Conservation (phyloP, 2,329 filamentous ascomycete species). For the Aspergillus ruber region DNA sequence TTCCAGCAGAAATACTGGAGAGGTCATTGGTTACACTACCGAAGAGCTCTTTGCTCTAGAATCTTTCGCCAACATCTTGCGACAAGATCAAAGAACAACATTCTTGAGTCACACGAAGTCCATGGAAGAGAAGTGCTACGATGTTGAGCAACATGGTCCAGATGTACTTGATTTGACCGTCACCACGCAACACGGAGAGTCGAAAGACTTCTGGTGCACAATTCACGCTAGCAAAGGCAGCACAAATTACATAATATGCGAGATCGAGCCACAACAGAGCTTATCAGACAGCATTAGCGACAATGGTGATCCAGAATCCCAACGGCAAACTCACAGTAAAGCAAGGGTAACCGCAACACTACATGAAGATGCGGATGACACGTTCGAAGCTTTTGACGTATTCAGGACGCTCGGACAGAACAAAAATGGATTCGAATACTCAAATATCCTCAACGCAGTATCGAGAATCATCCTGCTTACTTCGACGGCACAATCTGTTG, state of each 20-base stretch:
- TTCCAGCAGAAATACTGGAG: constrained; percentile 70
- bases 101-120: constrained; percentile 78
- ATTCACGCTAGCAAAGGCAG: constrained; percentile 68
- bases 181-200: constrained; percentile 46
- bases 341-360: neutral
- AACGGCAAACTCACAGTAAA: neutral
- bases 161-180: constrained; percentile 77
- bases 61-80: constrained; percentile 76
- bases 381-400: neutral
- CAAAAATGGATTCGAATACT: constrained; percentile 1
- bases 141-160: constrained; percentile 66
- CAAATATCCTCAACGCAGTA: constrained; percentile 82
- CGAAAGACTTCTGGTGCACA: constrained; percentile 73
- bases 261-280: constrained; percentile 61
- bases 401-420: neutral
- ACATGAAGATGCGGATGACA: neutral
- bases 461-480: constrained; percentile 82
- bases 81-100: constrained; percentile 71
- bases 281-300: neutral
- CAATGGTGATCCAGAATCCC: neutral
- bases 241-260: constrained; percentile 68
- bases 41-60: constrained; percentile 64
- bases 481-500: constrained; percentile 62
- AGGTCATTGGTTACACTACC: constrained; percentile 67
- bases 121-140: constrained; percentile 69